A percentile compares a stretch with the other conserved stretches of the same genome.
phyloP scores from a whole-genome alignment of 352 stramenopile genomes.

The Globisporangium middletonii region DNA sequence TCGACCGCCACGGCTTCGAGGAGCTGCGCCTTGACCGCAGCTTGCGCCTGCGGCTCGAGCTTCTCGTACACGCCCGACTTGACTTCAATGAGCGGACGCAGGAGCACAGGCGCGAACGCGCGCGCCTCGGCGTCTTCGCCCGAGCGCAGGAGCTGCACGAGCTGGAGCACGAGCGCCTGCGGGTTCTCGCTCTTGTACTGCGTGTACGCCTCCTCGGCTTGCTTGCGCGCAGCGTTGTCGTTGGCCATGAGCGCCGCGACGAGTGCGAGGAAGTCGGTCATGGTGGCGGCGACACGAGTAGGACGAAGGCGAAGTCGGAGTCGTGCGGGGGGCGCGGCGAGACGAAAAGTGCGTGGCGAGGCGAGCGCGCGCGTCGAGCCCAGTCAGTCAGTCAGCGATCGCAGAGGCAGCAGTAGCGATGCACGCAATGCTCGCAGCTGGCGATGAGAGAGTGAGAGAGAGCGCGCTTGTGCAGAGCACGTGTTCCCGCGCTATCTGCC shows the following conservation, averaged over 20 bases:
- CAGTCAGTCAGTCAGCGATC: too few relatives aligned
- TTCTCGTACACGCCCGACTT: conserved; percentile 62
- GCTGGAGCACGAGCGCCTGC: conserved; percentile 52
- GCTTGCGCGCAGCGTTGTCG: conserved; percentile 66
- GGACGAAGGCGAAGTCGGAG: neutral
- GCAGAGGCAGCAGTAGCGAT: neutral
- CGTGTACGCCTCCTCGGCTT: conserved; percentile 73
- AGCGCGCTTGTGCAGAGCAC: neutral
- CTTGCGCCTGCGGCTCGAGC: conserved; percentile 47
- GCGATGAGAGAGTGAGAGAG: neutral
- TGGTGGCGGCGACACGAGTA: conserved; percentile 7
- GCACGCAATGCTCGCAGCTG: neutral
- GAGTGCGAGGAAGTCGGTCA: conserved; percentile 68
- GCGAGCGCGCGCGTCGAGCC: neutral
- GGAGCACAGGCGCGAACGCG: conserved; percentile 71
- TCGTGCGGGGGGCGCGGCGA: neutral
- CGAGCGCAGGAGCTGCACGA: conserved; percentile 58
- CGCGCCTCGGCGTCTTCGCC: conserved; percentile 54
- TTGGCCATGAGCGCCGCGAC: conserved; percentile 71
- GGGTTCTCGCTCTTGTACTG: conserved; percentile 59
- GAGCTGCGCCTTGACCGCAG: conserved; percentile 61
- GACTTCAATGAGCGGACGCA: conserved; percentile 68
- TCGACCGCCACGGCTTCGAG: conserved; percentile 60
- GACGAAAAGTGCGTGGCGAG: conserved; percentile 1
- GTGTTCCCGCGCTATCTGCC: neutral